A percentile compares a stretch with the other conserved stretches of the same genome.
Evolutionary conservation across 139 green algal genomes (phyloP).

Genomic region (Coelastrella sp.): DNA sequence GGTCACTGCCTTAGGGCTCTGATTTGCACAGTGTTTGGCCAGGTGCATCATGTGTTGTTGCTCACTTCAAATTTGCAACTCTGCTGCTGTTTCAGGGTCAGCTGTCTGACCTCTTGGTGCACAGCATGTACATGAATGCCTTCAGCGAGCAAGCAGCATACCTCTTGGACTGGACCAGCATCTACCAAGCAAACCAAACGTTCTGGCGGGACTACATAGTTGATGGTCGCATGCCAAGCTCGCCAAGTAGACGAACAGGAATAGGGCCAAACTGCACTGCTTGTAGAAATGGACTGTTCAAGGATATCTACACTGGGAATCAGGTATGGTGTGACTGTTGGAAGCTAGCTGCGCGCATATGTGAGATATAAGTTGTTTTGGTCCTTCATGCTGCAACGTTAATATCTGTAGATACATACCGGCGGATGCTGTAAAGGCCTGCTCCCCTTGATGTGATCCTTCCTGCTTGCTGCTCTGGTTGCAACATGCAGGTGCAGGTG

Average conservation of each 20-base stretch:
- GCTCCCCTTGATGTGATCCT: neutral
- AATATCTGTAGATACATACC: too few relatives aligned
- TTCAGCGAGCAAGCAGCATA: conserved; percentile 23
- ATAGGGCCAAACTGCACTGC: conserved; percentile 25
- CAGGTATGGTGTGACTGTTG: neutral
- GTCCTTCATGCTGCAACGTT: neutral
- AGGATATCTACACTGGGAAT: conserved; percentile 41
- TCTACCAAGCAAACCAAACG: neutral
- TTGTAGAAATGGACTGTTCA: conserved; percentile 24
- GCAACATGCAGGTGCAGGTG: conserved; percentile 24
- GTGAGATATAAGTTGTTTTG: neutral
- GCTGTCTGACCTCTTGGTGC: conserved; percentile 26
- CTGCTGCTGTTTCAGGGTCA: neutral
- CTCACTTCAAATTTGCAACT: neutral
- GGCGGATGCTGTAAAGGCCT: neutral
- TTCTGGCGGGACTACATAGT: conserved; percentile 29
- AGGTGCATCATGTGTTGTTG: too few relatives aligned
- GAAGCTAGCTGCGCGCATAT: neutral
- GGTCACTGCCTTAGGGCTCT: too few relatives aligned
- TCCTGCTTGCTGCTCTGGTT: neutral
- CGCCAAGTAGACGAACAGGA: conserved; percentile 16
- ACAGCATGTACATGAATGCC: conserved; percentile 29
- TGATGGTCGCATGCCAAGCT: conserved; percentile 18
- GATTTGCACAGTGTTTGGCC: too few relatives aligned
- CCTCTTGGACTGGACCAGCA: neutral